These are phyloP conservation scores for Secale cereale DNA, from an alignment of 176 grass and related monocot species.

Conservation along the genomic window DNA sequence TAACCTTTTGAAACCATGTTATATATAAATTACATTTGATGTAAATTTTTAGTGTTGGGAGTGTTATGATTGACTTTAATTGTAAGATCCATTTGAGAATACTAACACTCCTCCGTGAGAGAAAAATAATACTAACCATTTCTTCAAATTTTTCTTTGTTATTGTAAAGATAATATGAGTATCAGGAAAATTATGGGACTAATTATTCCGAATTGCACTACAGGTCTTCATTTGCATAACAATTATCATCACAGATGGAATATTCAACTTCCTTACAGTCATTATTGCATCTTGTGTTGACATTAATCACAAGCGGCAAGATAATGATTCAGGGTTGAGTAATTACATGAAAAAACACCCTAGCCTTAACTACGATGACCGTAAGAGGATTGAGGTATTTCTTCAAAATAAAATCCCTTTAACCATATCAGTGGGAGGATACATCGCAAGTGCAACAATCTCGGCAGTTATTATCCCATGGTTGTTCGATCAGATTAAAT, in stretches of 20 bases:
- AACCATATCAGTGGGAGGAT: background rate
- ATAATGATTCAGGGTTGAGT: conserved; percentile 7
- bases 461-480: background rate
- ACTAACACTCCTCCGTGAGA: background rate
- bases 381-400: conserved; percentile 41
- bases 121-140: background rate
- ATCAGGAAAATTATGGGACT: background rate
- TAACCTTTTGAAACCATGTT: background rate
- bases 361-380: conserved; percentile 61
- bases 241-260: conserved; percentile 50
- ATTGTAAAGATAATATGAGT: background rate
- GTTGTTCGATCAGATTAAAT: conserved; percentile 42
- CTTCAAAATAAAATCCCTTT: conserved; percentile 23
- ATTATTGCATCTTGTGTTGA: conserved; percentile 23
- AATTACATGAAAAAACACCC: conserved; percentile 28
- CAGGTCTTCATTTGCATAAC: conserved; percentile 65
- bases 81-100: background rate
- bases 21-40: background rate
- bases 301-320: conserved; percentile 28
- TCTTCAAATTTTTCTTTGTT: background rate
- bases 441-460: conserved; percentile 1
- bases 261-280: conserved; percentile 47
- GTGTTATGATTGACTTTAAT: background rate
- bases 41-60: background rate
- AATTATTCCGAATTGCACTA: background rate